phyloP scores from a whole-genome alignment of 2,329 filamentous ascomycete species.

The Penicillium aurantiogriseum region DNA sequence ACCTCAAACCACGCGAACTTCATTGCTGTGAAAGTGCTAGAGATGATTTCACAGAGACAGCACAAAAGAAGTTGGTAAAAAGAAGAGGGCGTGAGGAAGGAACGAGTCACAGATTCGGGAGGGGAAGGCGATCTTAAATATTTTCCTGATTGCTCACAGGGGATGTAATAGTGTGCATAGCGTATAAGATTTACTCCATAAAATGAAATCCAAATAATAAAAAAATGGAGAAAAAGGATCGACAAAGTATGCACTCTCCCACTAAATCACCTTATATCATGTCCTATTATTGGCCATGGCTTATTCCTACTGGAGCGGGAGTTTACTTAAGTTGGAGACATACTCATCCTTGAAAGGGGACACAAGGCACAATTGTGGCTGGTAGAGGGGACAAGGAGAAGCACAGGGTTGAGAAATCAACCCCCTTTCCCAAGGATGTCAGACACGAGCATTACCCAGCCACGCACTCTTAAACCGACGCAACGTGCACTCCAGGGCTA shows the following conservation, averaged over 20 bases:
- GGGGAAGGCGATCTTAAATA: conserved; percentile 3
- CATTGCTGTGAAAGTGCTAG: conserved; percentile 25
- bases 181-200: background rate
- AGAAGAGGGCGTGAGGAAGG: background rate
- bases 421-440: background rate
- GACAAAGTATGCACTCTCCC: conserved; percentile 2
- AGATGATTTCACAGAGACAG: background rate
- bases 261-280: background rate
- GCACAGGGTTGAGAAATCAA: background rate
- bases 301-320: background rate
- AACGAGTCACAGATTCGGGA: background rate
- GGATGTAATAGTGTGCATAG: conserved; percentile 1
- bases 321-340: background rate
- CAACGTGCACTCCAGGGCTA: background rate
- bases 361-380: conserved; percentile 4
- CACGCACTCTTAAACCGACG: background rate
- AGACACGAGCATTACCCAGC: background rate
- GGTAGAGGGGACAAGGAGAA: background rate
- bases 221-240: conserved; percentile 6
- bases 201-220: background rate
- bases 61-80: background rate
- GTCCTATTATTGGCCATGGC: background rate
- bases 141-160: background rate
- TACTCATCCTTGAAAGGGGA: conserved; percentile 1
- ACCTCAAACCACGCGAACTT: conserved; percentile 37